Base-by-base conservation (phyloP, 495 filamentous ascomycete species). In the Aspergillus biplanus region DNA sequence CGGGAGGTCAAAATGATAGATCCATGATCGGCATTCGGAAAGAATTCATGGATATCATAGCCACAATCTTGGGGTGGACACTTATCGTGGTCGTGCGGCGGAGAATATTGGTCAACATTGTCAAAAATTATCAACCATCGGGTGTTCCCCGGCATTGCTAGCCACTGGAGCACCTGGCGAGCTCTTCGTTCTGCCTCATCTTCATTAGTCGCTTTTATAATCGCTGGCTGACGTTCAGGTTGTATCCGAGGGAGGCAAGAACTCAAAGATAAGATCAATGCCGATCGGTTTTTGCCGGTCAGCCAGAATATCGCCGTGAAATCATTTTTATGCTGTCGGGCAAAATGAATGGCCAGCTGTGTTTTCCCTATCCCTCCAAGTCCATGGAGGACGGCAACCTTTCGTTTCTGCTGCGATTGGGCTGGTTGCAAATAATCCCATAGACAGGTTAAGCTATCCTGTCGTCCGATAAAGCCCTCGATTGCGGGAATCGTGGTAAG, bases 281-380 rank as follows among this genome's bases (percentile, higher is more conserved):
- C 57, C 18, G 27, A 54, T 32, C 56, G 69, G 34, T 68, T 63
- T 13, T 73, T 72, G 4, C 67, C 71, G 69, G 58, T 65, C 27
- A 76, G 50, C 72, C 71, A 76, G 27, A 75, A 69, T 48, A 75
- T 66, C 7, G 72, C 71, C 34, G 65, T 72, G 37, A 73, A 76
- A 58, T 69, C 52, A 27, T 71, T 4, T 68, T 67, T 68, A 33
- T 75, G 67, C 11, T 72, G 61, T 47, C 64, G 62, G 15, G 73
- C 71, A 61, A 74, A 78, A 49, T 70, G 72, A 53, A 78, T 67
- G 15, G 73, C 78, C 53, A 80, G 62, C 54, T 80, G 73, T 35
- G 77, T 78, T 53, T 78, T 80, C 31, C 78, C 77, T 9, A 78
- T 75, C 3, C 78, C 76, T 0, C 76, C 72, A 62, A 81, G 70